Conservation (phyloP, 805 yeast genomes). For the Candida incommunis region DNA sequence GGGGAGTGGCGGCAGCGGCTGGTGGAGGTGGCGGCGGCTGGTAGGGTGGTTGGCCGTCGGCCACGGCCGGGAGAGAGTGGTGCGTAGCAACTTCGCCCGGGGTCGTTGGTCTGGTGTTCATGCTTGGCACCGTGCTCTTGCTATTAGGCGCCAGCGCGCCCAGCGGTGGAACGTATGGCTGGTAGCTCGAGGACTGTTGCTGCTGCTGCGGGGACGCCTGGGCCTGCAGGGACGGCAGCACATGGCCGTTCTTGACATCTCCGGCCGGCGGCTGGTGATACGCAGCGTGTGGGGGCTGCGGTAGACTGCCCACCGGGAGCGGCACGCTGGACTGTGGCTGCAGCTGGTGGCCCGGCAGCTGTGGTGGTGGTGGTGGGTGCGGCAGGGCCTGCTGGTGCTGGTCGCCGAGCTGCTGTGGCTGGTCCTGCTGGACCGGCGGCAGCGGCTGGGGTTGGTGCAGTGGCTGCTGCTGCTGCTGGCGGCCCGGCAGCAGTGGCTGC, state of each 20-base stretch:
- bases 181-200: conserved; percentile 1
- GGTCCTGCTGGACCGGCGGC: background rate
- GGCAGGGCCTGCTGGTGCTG: too few relatives aligned
- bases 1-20: background rate
- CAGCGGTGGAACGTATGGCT: conserved; percentile 1
- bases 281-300: too few relatives aligned
- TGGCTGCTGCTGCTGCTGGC: conserved; percentile 4
- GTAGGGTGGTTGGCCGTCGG: background rate
- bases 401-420: too few relatives aligned
- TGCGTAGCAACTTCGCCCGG: background rate
- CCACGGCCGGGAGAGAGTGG: background rate
- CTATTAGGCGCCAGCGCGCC: background rate
- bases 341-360: too few relatives aligned
- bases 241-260: background rate
- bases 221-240: background rate
- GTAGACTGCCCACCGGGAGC: too few relatives aligned
- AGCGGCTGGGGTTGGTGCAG: background rate
- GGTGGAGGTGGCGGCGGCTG: background rate
- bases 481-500: conserved; percentile 5
- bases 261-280: too few relatives aligned
- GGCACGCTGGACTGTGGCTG: too few relatives aligned
- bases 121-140: conserved; percentile 1
- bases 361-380: too few relatives aligned
- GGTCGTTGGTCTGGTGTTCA: background rate
- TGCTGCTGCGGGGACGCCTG: conserved; percentile 2